Percentiles rank a stretch among this genome's conserved stretches.
phyloP scores from a whole-genome alignment of 2,329 filamentous ascomycete species.

The Trichoderma pleuroti region DNA sequence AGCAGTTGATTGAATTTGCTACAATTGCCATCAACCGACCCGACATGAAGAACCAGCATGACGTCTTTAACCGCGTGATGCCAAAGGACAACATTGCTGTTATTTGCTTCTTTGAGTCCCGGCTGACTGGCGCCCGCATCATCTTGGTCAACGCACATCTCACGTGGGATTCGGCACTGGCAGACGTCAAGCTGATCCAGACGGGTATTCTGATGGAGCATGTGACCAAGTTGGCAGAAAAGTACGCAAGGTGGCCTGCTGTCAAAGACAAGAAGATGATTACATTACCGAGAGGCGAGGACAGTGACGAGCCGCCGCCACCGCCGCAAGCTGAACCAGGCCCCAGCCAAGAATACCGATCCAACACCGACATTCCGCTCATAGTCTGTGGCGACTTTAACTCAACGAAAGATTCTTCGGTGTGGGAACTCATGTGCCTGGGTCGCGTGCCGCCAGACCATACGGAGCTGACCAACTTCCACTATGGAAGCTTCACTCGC shows the following conservation, averaged over 20 bases:
- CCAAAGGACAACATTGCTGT: constrained; percentile 96
- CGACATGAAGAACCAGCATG: constrained; percentile 95
- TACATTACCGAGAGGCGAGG: constrained; percentile 41
- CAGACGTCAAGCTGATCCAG: constrained; percentile 95
- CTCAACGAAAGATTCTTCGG: constrained; percentile 79
- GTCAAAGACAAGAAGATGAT: constrained; percentile 75
- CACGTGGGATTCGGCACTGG: constrained; percentile 87
- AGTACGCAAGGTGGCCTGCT: constrained; percentile 74
- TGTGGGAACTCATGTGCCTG: constrained; percentile 83
- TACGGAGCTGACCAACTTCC: constrained; percentile 71
- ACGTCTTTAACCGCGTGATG: constrained; percentile 98
- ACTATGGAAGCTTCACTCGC: constrained; percentile 90
- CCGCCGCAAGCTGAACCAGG: constrained; percentile 63
- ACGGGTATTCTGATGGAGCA: constrained; percentile 94
- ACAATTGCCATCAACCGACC: constrained; percentile 89
- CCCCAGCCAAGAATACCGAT: constrained; percentile 82
- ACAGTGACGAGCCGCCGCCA: constrained; percentile 39
- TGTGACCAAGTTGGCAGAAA: constrained; percentile 79
- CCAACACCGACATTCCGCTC: constrained; percentile 82
- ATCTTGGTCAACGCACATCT: constrained; percentile 94
- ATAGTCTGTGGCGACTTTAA: constrained; percentile 96
- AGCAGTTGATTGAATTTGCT: constrained; percentile 88
- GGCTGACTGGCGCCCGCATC: constrained; percentile 80
- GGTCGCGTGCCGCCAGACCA: constrained; percentile 77
- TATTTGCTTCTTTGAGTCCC: constrained; percentile 87